These are phyloP conservation scores for Neocatenulostroma microsporum DNA, from an alignment of 2,329 filamentous ascomycete species.

Conservation along the genomic window DNA sequence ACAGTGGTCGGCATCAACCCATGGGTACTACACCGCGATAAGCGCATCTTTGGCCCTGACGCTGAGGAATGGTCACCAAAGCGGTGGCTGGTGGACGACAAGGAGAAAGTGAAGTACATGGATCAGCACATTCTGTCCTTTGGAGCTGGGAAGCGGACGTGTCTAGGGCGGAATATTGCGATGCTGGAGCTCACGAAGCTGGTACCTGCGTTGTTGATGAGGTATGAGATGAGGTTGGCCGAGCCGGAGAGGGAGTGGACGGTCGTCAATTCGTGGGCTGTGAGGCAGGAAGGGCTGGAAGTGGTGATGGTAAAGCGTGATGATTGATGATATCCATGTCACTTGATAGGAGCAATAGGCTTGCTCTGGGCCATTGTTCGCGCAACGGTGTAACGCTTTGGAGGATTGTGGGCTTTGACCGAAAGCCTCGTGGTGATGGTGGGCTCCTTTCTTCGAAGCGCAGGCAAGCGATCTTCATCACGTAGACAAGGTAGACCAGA, in stretches of 20 bases:
- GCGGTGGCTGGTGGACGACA: constrained; percentile 36
- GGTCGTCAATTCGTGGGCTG: constrained; percentile 17
- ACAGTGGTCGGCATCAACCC: constrained; percentile 39
- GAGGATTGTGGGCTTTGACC: too few relatives aligned
- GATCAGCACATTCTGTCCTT: constrained; percentile 21
- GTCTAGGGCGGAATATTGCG: constrained; percentile 27
- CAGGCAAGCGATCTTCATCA: too few relatives aligned
- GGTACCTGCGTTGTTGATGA: constrained; percentile 21
- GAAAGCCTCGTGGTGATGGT: too few relatives aligned
- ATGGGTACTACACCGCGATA: constrained; percentile 37
- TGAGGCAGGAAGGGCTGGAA: constrained; percentile 14
- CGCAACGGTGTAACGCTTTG: too few relatives aligned
- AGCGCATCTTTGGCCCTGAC: constrained; percentile 30
- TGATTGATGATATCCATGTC: too few relatives aligned
- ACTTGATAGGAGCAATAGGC: too few relatives aligned
- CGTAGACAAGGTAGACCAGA: too few relatives aligned
- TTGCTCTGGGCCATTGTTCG: too few relatives aligned
- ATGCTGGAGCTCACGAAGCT: constrained; percentile 27
- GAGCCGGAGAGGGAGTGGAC: constrained; percentile 19
- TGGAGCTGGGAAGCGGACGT: constrained; percentile 30
- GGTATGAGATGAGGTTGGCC: constrained; percentile 19
- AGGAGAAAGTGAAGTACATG: constrained; percentile 13
- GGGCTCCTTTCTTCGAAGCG: too few relatives aligned
- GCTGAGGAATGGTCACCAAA: constrained; percentile 34
- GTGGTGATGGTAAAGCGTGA: constrained; percentile 5